Conservation (phyloP, 1,139 yeast species). For the Nadsonia starkeyi-henricii region DNA sequence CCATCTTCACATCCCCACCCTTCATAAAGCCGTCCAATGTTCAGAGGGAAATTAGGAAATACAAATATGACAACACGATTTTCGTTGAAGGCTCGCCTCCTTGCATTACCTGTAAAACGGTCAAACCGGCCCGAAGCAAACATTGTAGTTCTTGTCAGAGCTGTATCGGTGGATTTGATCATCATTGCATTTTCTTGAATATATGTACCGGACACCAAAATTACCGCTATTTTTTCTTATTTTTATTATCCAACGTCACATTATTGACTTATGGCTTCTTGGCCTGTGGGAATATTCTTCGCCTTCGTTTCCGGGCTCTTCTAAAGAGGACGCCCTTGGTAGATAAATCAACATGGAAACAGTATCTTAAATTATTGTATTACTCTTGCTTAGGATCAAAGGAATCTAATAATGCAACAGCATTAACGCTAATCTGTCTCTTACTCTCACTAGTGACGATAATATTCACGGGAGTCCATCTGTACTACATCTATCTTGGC, state of each 20-base stretch:
- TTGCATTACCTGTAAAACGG: constrained; percentile 47
- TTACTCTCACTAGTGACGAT: constrained; percentile 39
- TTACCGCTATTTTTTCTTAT: constrained; percentile 54
- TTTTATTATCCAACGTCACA: constrained; percentile 40
- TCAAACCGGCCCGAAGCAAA: constrained; percentile 77
- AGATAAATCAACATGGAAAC: not conserved
- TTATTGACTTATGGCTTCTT: constrained; percentile 49
- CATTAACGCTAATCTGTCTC: constrained; percentile 37
- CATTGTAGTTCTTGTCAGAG: constrained; percentile 66
- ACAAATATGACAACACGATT: constrained; percentile 42
- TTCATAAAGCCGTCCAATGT: constrained; percentile 16
- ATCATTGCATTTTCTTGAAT: constrained; percentile 92
- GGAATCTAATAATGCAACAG: constrained; percentile 34
- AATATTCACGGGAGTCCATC: constrained; percentile 48
- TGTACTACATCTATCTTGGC: constrained; percentile 55
- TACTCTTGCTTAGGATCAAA: constrained; percentile 9
- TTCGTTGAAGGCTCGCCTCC: constrained; percentile 31
- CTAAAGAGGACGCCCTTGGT: not conserved
- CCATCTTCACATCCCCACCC: constrained; percentile 43
- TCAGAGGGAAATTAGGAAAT: constrained; percentile 15
- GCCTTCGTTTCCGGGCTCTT: not conserved
- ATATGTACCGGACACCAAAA: constrained; percentile 77
- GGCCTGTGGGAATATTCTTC: constrained; percentile 16
- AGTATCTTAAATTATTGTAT: not conserved
- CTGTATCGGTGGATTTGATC: constrained; percentile 66